Percentiles rank a stretch among this genome's conserved stretches.
Conservation (phyloP, 805 yeast species). For the Diddensiella transvaalensis region DNA sequence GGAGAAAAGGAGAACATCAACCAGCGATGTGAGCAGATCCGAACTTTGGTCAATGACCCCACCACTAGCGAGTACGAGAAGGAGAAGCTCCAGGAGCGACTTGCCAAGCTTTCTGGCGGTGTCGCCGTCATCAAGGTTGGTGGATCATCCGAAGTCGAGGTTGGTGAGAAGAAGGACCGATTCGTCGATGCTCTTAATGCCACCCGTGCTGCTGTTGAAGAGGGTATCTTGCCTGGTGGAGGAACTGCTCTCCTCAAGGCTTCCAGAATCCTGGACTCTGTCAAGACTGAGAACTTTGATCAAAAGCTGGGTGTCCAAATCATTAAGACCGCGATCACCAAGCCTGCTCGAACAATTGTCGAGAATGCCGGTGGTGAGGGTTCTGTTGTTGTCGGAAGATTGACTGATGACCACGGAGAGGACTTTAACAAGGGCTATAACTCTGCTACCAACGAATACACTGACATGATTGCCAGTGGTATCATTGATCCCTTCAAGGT, state of each 20-base stretch:
- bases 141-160: constrained; percentile 95
- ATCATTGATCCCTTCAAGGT: constrained; percentile 98
- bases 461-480: constrained; percentile 95
- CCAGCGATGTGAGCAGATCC: constrained; percentile 91
- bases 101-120: constrained; percentile 96
- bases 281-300: constrained; percentile 84
- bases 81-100: constrained; percentile 95
- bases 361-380: constrained; percentile 99
- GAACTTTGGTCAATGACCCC: constrained; percentile 69
- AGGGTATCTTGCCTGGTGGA: constrained; percentile 99
- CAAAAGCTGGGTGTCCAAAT: constrained; percentile 94
- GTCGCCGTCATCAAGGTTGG: constrained; percentile 98
- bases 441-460: constrained; percentile 86
- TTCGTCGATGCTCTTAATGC: constrained; percentile 98
- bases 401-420: constrained; percentile 50
- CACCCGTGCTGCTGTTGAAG: constrained; percentile 98
- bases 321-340: constrained; percentile 86
- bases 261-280: constrained; percentile 63
- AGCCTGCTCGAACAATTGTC: constrained; percentile 93
- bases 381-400: constrained; percentile 90
- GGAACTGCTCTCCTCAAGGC: constrained; percentile 98
- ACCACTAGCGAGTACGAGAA: constrained; percentile 82
- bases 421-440: constrained; percentile 90
- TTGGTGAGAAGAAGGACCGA: constrained; percentile 99
- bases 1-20: constrained; percentile 78